Percentiles rank a stretch among this genome's conserved stretches.
phyloP scores from a whole-genome alignment of 768 basidiomycete genomes.

The Hericium rajendrae region DNA sequence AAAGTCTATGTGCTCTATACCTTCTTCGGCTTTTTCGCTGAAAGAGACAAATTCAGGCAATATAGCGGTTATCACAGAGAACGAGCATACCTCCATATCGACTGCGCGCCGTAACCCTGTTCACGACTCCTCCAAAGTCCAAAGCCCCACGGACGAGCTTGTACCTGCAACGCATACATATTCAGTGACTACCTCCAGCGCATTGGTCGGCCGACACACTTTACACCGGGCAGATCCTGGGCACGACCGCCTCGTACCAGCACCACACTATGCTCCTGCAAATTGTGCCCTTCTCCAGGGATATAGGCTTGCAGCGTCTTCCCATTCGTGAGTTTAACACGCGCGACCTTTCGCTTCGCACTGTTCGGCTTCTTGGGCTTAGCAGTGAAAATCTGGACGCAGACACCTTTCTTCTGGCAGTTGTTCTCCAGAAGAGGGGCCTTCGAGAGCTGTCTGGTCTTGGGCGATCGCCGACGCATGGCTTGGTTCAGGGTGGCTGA shows the following conservation, averaged over 20 bases:
- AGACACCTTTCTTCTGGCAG: constrained; percentile 90
- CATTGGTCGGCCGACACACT: constrained; percentile 38
- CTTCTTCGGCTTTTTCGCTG: constrained; percentile 85
- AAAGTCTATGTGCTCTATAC: constrained; percentile 21
- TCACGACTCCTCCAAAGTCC: constrained; percentile 86
- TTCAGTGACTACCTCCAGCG: background rate
- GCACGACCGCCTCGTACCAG: constrained; percentile 90
- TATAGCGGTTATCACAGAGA: constrained; percentile 6
- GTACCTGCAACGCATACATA: constrained; percentile 46
- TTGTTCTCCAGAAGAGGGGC: constrained; percentile 74
- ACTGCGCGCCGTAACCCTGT: constrained; percentile 72
- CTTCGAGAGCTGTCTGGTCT: constrained; percentile 40
- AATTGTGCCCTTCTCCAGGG: constrained; percentile 93
- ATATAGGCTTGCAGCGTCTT: constrained; percentile 89
- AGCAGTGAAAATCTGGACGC: constrained; percentile 66
- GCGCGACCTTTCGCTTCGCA: constrained; percentile 92
- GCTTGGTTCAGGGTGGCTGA: constrained; percentile 79
- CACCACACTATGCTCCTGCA: constrained; percentile 97
- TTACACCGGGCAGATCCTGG: constrained; percentile 96
- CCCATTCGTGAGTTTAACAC: constrained; percentile 86
- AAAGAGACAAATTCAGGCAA: constrained; percentile 17
- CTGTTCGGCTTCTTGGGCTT: constrained; percentile 99
- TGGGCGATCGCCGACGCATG: constrained; percentile 55
- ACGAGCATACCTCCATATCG: constrained; percentile 74
- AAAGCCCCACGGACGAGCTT: constrained; percentile 89